A percentile compares a stretch with the other conserved stretches of the same genome.
These are phyloP conservation scores for Diplotaxis tenuifolia DNA, from an alignment of 345 rosid species.

Conservation along the genomic window DNA sequence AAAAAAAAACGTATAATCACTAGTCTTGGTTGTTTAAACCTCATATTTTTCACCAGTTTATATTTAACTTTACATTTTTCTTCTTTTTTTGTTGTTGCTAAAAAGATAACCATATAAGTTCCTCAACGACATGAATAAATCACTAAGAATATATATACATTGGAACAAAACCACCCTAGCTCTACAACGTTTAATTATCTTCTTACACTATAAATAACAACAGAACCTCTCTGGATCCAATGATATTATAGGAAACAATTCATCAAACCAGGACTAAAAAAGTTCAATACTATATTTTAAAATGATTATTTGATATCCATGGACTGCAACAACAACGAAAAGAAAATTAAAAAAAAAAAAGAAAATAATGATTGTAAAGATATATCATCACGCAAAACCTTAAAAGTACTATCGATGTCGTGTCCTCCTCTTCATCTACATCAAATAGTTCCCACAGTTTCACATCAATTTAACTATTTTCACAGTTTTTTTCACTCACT, in stretches of 20 bases:
- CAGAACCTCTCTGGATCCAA: conserved; percentile 22
- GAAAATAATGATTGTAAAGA: conserved; percentile 34
- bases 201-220: not conserved
- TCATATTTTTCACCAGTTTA: not conserved
- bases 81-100: not conserved
- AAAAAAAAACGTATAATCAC: not conserved
- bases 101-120: not conserved
- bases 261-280: not conserved
- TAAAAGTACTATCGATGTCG: conserved; percentile 41
- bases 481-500: not conserved
- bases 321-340: not conserved
- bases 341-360: no score
- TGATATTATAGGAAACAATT: not conserved
- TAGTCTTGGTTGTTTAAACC: not conserved
- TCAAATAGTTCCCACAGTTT: conserved; percentile 39
- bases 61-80: not conserved
- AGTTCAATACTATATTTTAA: not conserved
- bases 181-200: no score
- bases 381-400: conserved; percentile 44
- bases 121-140: not conserved
- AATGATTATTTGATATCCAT: not conserved
- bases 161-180: no score
- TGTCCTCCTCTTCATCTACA: conserved; percentile 34
- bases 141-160: not conserved
- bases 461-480: conserved; percentile 34